Evolutionary conservation across 306 rosid species (phyloP).

Genomic region (Glycyrrhiza uralensis): DNA sequence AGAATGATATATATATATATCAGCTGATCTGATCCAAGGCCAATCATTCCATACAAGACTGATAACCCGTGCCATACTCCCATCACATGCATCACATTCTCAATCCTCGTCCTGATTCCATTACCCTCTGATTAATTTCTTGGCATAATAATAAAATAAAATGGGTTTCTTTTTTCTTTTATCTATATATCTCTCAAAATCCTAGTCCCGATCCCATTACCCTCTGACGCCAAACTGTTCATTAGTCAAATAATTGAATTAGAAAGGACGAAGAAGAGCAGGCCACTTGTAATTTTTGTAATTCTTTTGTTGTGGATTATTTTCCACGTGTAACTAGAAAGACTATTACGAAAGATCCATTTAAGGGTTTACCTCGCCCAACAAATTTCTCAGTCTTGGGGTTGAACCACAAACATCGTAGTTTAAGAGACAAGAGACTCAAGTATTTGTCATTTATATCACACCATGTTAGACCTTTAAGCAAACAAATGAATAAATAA

Average conservation of each 20-base stretch:
- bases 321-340: too few relatives aligned
- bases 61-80: constrained; percentile 49
- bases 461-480: too few relatives aligned
- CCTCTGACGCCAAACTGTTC: neutral
- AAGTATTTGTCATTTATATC: too few relatives aligned
- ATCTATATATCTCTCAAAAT: neutral
- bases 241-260: constrained; percentile 26
- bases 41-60: constrained; percentile 41
- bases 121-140: constrained; percentile 3
- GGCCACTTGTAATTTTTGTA: constrained; percentile 41
- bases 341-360: too few relatives aligned
- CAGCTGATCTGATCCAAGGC: constrained; percentile 24
- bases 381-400: too few relatives aligned
- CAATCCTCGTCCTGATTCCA: constrained; percentile 20
- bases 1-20: constrained; percentile 5
- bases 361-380: too few relatives aligned
- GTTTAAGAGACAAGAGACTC: too few relatives aligned
- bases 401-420: too few relatives aligned
- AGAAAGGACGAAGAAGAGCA: neutral
- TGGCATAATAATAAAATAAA: neutral
- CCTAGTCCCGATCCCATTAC: constrained; percentile 6
- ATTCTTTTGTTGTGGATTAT: too few relatives aligned
- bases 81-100: constrained; percentile 62
- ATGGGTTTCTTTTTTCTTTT: neutral
- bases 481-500: too few relatives aligned